Evolutionary conservation across 2,329 filamentous ascomycete genomes (phyloP), one percentile per base, ranked within the genome.

Genomic region (Colletotrichum paranaense): DNA sequence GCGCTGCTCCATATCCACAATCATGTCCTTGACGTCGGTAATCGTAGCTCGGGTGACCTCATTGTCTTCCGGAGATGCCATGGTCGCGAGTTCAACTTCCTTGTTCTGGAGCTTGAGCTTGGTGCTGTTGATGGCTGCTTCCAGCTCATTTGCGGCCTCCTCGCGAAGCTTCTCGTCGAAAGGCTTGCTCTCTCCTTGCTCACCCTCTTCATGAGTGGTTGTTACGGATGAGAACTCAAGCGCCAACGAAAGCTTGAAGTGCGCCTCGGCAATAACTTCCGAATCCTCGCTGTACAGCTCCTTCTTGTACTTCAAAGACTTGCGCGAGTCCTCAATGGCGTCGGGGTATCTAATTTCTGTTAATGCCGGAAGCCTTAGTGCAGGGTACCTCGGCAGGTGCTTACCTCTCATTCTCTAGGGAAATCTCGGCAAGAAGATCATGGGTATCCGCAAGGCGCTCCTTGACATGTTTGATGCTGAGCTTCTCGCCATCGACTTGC

Each of bases 161-260:
- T 92, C 90, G 62, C 93, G 89, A 78, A 95, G 86, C 16, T 83
- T 85, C 81, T 94, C 92, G 80, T 95, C 92, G 68, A 95, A 86
- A 74, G 84, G 86, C 84, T 84, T 90, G 59, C 80, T 79, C 35
- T 83, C 82, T 14, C 82, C 82, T n/a, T 84, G 83, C 4, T 86
- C 84, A 26, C 79, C 82, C 66, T 86, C 84, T 57, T 89, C 87
- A 19, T 89, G 89, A 14, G 87, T 83, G 1, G 89, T 87, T 6
- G 92, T 94, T 58, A 97, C 91, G 0, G 95, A 97, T 4, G 94
- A 94, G 78, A 98, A 98, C 80, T 99, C 97, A 32, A 99, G 89
- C 0, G 97, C 97, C 19, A 99, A 90, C 0, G 96, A 98, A 30
- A 99, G 92, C 84, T 98, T 98, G 87, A 94, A 99, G 85, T 99